These are phyloP conservation scores for Pisolithus tinctorius DNA, from an alignment of 768 basidiomycete species.

Conservation along the genomic window DNA sequence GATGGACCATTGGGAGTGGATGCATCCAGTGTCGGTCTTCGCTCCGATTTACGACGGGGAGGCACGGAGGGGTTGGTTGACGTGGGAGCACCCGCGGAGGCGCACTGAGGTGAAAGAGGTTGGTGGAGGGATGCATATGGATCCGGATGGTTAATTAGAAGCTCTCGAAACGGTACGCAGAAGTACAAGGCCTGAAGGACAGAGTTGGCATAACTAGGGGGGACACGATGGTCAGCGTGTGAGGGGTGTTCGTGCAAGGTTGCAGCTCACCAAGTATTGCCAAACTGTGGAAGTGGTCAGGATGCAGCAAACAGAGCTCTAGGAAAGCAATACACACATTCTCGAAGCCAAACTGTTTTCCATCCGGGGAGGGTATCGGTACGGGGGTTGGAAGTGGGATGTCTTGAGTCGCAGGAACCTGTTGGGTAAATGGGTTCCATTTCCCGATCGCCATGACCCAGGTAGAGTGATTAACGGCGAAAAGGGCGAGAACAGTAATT, in stretches of 20 bases:
- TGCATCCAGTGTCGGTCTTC: constrained; percentile 36
- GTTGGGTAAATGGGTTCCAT: constrained; percentile 31
- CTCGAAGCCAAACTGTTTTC: constrained; percentile 92
- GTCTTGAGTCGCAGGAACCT: constrained; percentile 18
- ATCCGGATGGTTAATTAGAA: constrained; percentile 68
- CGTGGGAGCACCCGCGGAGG: constrained; percentile 15
- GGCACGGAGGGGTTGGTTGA: constrained; percentile 19
- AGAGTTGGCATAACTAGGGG: constrained; percentile 90
- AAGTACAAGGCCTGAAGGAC: constrained; percentile 96
- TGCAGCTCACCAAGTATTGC: constrained; percentile 80
- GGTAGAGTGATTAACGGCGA: constrained; percentile 3
- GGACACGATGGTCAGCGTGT: constrained; percentile 13
- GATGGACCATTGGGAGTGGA: constrained; percentile 21
- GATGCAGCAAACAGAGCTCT: neutral
- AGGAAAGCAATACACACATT: constrained; percentile 57
- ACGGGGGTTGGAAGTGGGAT: constrained; percentile 22
- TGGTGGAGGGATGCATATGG: constrained; percentile 35
- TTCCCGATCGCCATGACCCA: constrained; percentile 32
- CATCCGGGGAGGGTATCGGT: constrained; percentile 53
- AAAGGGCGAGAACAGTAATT: constrained; percentile 5
- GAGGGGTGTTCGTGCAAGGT: constrained; percentile 2
- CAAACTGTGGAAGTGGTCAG: constrained; percentile 55
- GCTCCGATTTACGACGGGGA: constrained; percentile 53
- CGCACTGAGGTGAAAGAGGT: constrained; percentile 20
- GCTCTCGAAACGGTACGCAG: constrained; percentile 87